These are phyloP conservation scores for Fusarium armeniacum DNA, from an alignment of 2,329 filamentous ascomycete species.

Conservation along the genomic window DNA sequence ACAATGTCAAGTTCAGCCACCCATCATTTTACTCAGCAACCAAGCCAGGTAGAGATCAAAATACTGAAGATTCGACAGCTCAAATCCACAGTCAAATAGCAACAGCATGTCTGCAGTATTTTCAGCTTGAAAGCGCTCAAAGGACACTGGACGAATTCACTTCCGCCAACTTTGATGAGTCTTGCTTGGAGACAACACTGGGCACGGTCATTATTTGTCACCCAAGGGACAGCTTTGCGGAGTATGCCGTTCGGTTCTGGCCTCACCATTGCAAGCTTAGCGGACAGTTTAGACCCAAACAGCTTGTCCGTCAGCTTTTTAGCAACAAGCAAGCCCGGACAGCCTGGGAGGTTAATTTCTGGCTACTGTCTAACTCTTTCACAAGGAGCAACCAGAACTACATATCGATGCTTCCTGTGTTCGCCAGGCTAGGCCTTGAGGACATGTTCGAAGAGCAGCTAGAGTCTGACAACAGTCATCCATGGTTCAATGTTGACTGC, in stretches of 20 bases:
- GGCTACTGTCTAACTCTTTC: slow-evolving; percentile 1
- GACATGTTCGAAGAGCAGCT: neutral
- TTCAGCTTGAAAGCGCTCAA: neutral
- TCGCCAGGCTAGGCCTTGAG: neutral
- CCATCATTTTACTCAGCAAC: neutral
- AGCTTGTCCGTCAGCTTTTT: neutral
- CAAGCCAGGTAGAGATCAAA: rapidly evolving
- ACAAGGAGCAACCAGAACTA: neutral
- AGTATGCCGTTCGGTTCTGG: slow-evolving; percentile 10
- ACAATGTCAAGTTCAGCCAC: neutral
- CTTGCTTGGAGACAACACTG: neutral
- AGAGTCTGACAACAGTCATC: neutral
- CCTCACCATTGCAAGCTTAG: neutral
- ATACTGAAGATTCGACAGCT: neutral
- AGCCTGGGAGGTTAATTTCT: slow-evolving; percentile 1
- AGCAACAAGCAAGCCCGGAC: neutral
- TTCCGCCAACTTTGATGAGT: neutral
- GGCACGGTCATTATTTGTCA: neutral
- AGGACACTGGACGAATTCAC: too few species aligned
- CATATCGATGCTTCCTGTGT: neutral
- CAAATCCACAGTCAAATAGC: neutral
- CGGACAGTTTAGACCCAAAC: neutral
- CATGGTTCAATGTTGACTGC: neutral
- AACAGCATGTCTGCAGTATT: neutral
- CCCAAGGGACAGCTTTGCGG: neutral